Base-by-base conservation (phyloP, 2,329 filamentous ascomycete species). In the Exophiala sideris region DNA sequence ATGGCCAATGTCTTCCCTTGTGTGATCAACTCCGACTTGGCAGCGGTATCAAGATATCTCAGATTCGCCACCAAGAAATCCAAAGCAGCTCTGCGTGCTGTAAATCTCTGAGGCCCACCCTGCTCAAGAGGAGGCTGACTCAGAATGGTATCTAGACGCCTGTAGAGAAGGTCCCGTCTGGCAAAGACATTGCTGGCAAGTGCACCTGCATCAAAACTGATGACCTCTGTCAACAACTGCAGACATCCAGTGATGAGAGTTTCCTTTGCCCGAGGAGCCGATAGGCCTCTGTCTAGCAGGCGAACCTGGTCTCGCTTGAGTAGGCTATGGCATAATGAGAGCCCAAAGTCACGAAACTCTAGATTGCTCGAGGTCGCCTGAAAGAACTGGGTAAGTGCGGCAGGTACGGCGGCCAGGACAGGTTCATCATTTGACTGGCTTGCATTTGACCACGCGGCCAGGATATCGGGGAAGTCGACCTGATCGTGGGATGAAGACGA, bases 171-270 rank as follows among this genome's bases (percentile, higher is more conserved):
- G 63, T 89, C 85, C 62, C 90, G 82, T 32, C 85, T 85, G 48
- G 87, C 80, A 68, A 95, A 95, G 33, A 96, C 79, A 42, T 85
- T 79, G 62, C 83, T 85, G 24, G 91, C 89, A 51, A 91, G 79
- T 39, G 84, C 82, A 11, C 94, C 95, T 12, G 91, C 91, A 70
- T 97, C 91, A 60, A 96, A 87, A 50, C 79, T 84, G 12, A 89
- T 83, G n/a, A 91, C 80, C 71, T 99, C 92, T 48, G 86, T 88
- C 56, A 99, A 79, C 48, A 99, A 75, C 52, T 92, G 85, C 54
- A 99, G 74, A 20, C 88, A 91, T 1, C 94, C 92, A 2, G 90
- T 94, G 57, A 96, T 91, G 54, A 97, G 76, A 70, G 89, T 90
- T 36, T 91, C 90, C 67, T 95, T 96, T 45, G 84, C 80, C 70